Evolutionary conservation across 2,329 filamentous ascomycete species (phyloP).

Genomic region (Aureobasidium sp.): DNA sequence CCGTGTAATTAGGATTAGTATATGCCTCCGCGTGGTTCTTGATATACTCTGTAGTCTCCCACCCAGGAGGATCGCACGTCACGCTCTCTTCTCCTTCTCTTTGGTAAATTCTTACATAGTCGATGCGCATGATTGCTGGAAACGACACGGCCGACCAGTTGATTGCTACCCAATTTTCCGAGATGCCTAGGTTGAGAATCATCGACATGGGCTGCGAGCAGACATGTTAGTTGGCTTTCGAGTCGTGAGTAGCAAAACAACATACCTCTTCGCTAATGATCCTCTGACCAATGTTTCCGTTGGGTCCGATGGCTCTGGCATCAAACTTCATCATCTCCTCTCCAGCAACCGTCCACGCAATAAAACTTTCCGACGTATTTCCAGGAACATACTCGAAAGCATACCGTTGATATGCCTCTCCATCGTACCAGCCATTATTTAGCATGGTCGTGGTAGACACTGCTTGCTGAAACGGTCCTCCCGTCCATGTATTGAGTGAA

Average conservation of each 20-base stretch:
- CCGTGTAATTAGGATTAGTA: slow-evolving; percentile 45
- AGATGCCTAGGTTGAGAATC: slow-evolving; percentile 48
- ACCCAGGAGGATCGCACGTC: slow-evolving; percentile 50
- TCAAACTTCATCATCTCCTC: slow-evolving; percentile 47
- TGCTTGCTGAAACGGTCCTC: slow-evolving; percentile 50
- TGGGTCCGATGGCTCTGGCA: slow-evolving; percentile 45
- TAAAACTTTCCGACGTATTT: slow-evolving; percentile 36
- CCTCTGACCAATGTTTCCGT: slow-evolving; percentile 46
- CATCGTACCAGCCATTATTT: slow-evolving; percentile 51
- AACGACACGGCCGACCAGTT: slow-evolving; percentile 40
- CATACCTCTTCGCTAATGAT: slow-evolving; percentile 42
- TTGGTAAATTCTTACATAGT: slow-evolving; percentile 52
- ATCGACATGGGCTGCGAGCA: slow-evolving; percentile 42
- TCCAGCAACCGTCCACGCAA: slow-evolving; percentile 49
- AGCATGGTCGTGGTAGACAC: slow-evolving; percentile 49
- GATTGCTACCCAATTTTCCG: slow-evolving; percentile 34
- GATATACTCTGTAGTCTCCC: slow-evolving; percentile 47
- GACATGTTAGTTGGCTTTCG: background rate
- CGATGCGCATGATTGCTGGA: slow-evolving; percentile 47
- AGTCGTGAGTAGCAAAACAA: background rate
- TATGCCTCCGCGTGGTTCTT: slow-evolving; percentile 42
- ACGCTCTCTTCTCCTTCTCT: slow-evolving; percentile 40
- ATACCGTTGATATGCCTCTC: slow-evolving; percentile 48
- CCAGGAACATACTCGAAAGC: slow-evolving; percentile 51
- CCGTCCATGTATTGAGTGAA: slow-evolving; percentile 46